These are phyloP conservation scores for Pleurotus cornucopiae DNA, from an alignment of 768 basidiomycete genomes.

Conservation along the genomic window DNA sequence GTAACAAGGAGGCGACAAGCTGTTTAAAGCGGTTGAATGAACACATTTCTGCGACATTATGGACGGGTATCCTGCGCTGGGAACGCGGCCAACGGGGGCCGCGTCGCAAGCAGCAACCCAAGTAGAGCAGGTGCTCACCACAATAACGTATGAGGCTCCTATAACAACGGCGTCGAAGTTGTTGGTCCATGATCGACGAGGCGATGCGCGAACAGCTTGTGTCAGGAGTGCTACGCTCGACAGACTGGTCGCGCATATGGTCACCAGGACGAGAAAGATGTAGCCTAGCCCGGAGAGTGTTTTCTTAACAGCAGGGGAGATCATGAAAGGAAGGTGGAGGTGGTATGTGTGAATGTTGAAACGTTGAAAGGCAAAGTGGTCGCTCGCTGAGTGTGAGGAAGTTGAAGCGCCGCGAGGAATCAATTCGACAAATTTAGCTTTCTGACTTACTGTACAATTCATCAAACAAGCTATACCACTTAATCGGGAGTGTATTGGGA, in stretches of 20 bases:
- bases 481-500: slow-evolving; percentile 1
- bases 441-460: background rate
- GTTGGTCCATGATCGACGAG: slow-evolving; percentile 44
- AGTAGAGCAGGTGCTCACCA: slow-evolving; percentile 40
- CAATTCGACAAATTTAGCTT: background rate
- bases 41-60: background rate
- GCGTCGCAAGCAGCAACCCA: background rate
- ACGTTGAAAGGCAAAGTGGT: background rate
- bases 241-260: slow-evolving; percentile 51
- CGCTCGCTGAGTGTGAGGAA: background rate
- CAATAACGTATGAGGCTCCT: slow-evolving; percentile 62
- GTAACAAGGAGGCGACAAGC: slow-evolving; percentile 54
- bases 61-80: background rate
- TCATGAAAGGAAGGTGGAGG: slow-evolving; percentile 27
- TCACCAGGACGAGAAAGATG: slow-evolving; percentile 43
- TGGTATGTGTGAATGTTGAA: background rate
- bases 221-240: slow-evolving; percentile 64
- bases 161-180: slow-evolving; percentile 71
- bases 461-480: background rate
- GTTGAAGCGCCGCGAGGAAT: background rate
- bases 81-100: background rate
- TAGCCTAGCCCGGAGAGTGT: slow-evolving; percentile 56
- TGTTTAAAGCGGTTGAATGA: slow-evolving; percentile 17
- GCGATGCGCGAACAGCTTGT: slow-evolving; percentile 68
- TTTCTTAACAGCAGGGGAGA: slow-evolving; percentile 37